A percentile compares a stretch with the other conserved stretches of the same genome.
Evolutionary conservation across 768 basidiomycete genomes (phyloP).

Genomic region (Amanita fuliginea): DNA sequence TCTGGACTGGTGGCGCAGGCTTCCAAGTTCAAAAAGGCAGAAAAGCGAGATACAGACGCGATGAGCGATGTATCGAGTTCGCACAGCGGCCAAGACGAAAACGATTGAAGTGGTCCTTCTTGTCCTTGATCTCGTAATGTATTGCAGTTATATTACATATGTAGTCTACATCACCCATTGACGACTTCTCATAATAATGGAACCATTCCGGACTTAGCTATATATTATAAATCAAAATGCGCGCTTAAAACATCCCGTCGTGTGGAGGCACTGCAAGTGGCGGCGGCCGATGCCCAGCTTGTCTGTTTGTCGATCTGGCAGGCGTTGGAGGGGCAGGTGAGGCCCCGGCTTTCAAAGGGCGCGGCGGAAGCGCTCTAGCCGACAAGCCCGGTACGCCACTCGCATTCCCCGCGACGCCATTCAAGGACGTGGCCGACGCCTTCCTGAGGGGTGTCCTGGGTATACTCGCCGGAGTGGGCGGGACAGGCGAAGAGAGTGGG

Average conservation of each 20-base stretch:
- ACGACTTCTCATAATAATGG: too few relatives aligned
- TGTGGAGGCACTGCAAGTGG: constrained; percentile 36
- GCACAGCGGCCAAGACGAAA: constrained; percentile 23
- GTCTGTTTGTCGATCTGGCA: constrained; percentile 37
- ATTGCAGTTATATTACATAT: not conserved
- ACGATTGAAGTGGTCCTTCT: constrained; percentile 3
- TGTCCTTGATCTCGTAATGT: not conserved
- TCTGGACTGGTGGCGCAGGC: constrained; percentile 39
- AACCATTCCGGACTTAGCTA: too few relatives aligned
- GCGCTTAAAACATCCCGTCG: constrained; percentile 15
- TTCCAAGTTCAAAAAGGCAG: constrained; percentile 6
- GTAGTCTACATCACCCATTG: not conserved
- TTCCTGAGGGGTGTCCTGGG: not conserved
- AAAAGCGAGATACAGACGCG: constrained; percentile 23
- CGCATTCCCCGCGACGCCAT: not conserved
- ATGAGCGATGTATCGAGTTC: constrained; percentile 48
- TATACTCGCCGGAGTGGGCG: not conserved
- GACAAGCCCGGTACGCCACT: not conserved
- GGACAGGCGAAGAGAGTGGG: not conserved
- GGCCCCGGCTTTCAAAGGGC: constrained; percentile 1
- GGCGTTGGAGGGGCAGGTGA: not conserved
- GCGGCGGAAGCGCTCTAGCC: not conserved
- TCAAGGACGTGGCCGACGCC: not conserved
- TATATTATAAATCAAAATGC: too few relatives aligned
- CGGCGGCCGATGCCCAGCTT: constrained; percentile 21